These are phyloP conservation scores for Aspergillus pseudoterreus DNA, from an alignment of 2,329 filamentous ascomycete species.

Conservation along the genomic window DNA sequence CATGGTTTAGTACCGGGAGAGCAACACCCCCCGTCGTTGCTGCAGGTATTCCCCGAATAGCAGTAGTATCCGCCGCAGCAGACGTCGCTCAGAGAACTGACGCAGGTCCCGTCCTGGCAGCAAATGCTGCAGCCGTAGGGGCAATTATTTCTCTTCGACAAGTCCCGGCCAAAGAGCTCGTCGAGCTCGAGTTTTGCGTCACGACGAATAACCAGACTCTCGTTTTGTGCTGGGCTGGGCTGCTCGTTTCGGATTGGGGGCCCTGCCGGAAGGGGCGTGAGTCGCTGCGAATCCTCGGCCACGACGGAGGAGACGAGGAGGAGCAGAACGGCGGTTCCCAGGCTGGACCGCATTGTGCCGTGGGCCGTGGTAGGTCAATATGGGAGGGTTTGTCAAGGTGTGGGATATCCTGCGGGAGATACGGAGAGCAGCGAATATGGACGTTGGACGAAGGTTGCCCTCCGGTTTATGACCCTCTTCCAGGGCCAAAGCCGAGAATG, in stretches of 20 bases:
- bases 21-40: background rate
- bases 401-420: no score
- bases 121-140: background rate
- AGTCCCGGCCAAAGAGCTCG: background rate
- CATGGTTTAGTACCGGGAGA: background rate
- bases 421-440: no score
- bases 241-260: background rate
- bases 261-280: background rate
- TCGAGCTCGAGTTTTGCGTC: background rate
- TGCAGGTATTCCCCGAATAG: background rate
- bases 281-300: background rate
- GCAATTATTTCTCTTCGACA: background rate
- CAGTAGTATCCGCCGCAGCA: conserved; percentile 1
- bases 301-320: background rate
- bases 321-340: background rate
- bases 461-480: no score
- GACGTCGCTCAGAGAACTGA: background rate
- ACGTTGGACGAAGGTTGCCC: no score
- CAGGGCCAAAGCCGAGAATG: no score
- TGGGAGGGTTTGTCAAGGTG: background rate
- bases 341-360: background rate
- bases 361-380: background rate
- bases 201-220: background rate
- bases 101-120: background rate
- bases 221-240: background rate